Conservation (phyloP, 2,329 filamentous ascomycete species). For the Fusarium nanum region DNA sequence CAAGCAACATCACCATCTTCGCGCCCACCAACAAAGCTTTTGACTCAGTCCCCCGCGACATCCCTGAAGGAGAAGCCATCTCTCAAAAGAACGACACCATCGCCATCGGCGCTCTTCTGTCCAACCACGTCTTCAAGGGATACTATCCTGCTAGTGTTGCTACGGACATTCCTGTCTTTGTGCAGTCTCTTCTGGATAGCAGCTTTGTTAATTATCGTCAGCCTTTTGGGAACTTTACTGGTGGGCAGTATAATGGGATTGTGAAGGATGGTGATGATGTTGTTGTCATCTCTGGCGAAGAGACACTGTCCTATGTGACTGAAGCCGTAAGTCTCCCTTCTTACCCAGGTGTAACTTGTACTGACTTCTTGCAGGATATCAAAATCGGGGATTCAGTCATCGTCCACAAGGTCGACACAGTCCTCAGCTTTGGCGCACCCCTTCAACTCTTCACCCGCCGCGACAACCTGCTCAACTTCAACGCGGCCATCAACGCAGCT, state of each 20-base stretch:
- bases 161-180: conserved; percentile 47
- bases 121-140: conserved; percentile 50
- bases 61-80: conserved; percentile 50
- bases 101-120: conserved; percentile 48
- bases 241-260: conserved; percentile 52
- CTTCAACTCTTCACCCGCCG: conserved; percentile 49
- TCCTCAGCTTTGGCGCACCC: conserved; percentile 46
- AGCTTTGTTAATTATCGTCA: conserved; percentile 49
- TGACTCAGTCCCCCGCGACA: conserved; percentile 47
- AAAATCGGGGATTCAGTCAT: conserved; percentile 46
- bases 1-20: conserved; percentile 51
- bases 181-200: conserved; percentile 47
- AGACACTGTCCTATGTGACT: conserved; percentile 49
- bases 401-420: conserved; percentile 49
- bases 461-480: conserved; percentile 45
- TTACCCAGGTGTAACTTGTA: neutral
- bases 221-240: conserved; percentile 54
- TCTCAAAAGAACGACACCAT: conserved; percentile 47
- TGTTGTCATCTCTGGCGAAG: conserved; percentile 50
- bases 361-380: conserved; percentile 43
- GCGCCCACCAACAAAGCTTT: conserved; percentile 54
- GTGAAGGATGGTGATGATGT: conserved; percentile 49
- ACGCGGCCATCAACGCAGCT: conserved; percentile 46
- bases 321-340: conserved; percentile 42
- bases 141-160: conserved; percentile 46